Percentiles rank a stretch among this genome's conserved stretches.
These are phyloP conservation scores for Pharnaceum exiguum DNA, from an alignment of 148 eudicot genomes.

Conservation along the genomic window DNA sequence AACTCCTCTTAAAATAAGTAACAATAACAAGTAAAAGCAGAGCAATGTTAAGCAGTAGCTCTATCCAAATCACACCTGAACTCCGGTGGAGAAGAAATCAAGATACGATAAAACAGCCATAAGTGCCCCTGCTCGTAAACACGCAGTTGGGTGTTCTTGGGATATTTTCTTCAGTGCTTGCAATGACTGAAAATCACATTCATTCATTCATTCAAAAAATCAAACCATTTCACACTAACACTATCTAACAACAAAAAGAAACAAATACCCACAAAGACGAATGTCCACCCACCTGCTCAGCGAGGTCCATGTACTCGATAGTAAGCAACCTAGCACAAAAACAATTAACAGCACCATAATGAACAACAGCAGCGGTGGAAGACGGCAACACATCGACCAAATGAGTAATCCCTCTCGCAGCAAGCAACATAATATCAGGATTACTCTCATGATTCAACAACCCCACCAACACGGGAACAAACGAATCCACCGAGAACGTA, in stretches of 20 bases:
- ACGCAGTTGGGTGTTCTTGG: constrained; percentile 97
- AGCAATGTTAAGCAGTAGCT: too few species aligned
- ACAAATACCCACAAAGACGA: background rate
- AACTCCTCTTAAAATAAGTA: background rate
- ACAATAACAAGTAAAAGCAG: background rate
- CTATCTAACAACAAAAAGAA: background rate
- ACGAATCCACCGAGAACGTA: constrained; percentile 83
- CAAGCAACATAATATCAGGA: constrained; percentile 94
- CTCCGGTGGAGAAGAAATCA: constrained; percentile 97
- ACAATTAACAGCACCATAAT: constrained; percentile 84
- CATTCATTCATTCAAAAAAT: background rate
- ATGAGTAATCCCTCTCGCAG: constrained; percentile 90
- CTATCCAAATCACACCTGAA: constrained; percentile 73
- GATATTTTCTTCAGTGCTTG: constrained; percentile 99
- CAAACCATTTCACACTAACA: background rate
- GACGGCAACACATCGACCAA: constrained; percentile 93
- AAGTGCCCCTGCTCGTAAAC: constrained; percentile 91
- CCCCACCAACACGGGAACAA: constrained; percentile 90
- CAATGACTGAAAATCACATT: constrained; percentile 50
- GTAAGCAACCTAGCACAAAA: constrained; percentile 85
- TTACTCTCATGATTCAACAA: constrained; percentile 88
- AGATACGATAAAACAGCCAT: constrained; percentile 99
- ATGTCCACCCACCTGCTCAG: constrained; percentile 71
- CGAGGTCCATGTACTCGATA: constrained; percentile 97
- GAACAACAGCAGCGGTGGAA: constrained; percentile 93